These are phyloP conservation scores for Kwoniella mangroviensis DNA, from an alignment of 768 basidiomycete genomes.

Conservation along the genomic window DNA sequence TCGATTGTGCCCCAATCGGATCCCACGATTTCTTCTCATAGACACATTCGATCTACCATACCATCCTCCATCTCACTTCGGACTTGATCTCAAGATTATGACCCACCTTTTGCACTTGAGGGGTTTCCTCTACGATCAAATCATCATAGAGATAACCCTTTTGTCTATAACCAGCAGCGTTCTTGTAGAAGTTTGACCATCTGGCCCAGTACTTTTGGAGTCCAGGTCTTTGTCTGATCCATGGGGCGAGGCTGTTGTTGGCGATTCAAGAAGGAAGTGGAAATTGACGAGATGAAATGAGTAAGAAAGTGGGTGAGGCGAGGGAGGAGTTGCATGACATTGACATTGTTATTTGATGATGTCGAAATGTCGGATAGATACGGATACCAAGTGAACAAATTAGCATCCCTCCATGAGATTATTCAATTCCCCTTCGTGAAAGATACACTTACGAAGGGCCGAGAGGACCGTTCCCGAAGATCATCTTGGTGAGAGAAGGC, in stretches of 20 bases:
- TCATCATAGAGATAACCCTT: slow-evolving; percentile 94
- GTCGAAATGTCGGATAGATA: slow-evolving; percentile 12
- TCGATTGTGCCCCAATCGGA: too few species aligned
- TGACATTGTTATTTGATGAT: not conserved
- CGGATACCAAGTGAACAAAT: slow-evolving; percentile 4
- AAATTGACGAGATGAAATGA: not conserved
- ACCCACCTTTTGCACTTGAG: slow-evolving; percentile 54
- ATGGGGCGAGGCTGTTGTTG: slow-evolving; percentile 66
- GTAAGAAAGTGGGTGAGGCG: not conserved
- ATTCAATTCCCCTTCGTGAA: not conserved
- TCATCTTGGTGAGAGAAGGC: slow-evolving; percentile 33
- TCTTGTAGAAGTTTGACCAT: slow-evolving; percentile 79
- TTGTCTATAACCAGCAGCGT: slow-evolving; percentile 79
- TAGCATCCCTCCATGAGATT: not conserved
- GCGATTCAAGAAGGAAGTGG: slow-evolving; percentile 5
- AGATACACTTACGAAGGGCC: slow-evolving; percentile 46
- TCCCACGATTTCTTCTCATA: too few species aligned
- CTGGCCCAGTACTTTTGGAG: slow-evolving; percentile 74
- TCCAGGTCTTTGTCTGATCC: slow-evolving; percentile 67
- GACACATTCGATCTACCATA: too few species aligned
- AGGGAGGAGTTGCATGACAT: not conserved
- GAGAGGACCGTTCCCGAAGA: slow-evolving; percentile 47
- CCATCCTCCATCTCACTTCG: too few species aligned
- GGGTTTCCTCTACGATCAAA: slow-evolving; percentile 62
- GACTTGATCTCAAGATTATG: not conserved